These are phyloP conservation scores for Lachnellula occidentalis DNA, from an alignment of 2,329 filamentous ascomycete genomes.

Conservation along the genomic window DNA sequence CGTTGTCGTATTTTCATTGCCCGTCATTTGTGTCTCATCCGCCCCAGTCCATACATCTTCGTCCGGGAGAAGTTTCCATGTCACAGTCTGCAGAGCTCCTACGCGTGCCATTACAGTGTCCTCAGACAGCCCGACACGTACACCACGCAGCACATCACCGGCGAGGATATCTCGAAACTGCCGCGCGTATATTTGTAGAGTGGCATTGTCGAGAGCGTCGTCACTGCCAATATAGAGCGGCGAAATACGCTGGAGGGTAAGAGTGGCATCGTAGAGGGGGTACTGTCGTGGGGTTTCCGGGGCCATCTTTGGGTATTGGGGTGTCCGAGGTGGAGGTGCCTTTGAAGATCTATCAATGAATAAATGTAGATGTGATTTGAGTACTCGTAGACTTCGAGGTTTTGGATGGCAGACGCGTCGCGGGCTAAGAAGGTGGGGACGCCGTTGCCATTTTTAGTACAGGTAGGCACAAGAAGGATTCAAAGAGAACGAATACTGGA, in stretches of 20 bases:
- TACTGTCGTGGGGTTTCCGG: conserved; percentile 22
- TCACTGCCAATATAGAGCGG: conserved; percentile 37
- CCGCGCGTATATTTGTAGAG: conserved; percentile 35
- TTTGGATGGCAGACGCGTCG: too few species aligned
- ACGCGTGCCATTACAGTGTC: conserved; percentile 32
- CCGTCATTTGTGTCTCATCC: conserved; percentile 11
- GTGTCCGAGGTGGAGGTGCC: not conserved
- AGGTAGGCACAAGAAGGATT: too few species aligned
- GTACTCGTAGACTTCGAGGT: too few species aligned
- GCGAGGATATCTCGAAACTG: conserved; percentile 38
- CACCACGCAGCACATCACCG: conserved; percentile 41
- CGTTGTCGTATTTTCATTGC: conserved; percentile 15
- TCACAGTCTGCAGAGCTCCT: conserved; percentile 38
- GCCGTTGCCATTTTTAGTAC: too few species aligned
- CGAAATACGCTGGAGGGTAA: conserved; percentile 40
- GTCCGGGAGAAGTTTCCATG: conserved; percentile 37
- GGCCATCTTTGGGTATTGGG: conserved; percentile 12
- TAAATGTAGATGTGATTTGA: too few species aligned
- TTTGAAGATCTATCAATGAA: too few species aligned
- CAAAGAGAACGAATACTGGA: too few species aligned
- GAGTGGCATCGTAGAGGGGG: conserved; percentile 42
- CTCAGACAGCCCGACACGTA: conserved; percentile 36
- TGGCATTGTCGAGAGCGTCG: conserved; percentile 30
- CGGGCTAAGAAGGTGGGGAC: too few species aligned
- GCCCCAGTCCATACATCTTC: conserved; percentile 32